Conservation (phyloP, 1,284 basidiomycete species). For the Sporisorium scitamineum region DNA sequence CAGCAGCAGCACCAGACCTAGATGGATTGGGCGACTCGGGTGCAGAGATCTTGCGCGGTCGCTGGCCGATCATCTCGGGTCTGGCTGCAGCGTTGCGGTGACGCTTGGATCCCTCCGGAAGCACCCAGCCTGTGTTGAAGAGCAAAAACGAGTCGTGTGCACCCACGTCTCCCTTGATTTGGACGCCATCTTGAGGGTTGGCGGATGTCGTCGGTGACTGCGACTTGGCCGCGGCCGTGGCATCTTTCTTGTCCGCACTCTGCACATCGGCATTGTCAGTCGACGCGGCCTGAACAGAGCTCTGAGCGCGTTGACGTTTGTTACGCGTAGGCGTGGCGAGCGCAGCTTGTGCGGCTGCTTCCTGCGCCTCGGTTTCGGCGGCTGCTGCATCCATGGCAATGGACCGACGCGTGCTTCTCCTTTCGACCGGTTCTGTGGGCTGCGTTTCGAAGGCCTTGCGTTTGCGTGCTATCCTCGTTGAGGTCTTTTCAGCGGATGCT, state of each 20-base stretch:
- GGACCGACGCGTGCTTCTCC: constrained; percentile 35
- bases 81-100: constrained; percentile 24
- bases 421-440: constrained; percentile 18
- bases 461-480: constrained; percentile 19
- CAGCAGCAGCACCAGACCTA: not conserved
- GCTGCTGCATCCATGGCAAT: constrained; percentile 15
- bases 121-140: constrained; percentile 90
- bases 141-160: constrained; percentile 80
- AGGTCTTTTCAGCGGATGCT: constrained; percentile 10
- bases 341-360: not conserved
- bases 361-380: not conserved
- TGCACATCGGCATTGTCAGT: not conserved
- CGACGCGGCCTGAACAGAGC: constrained; percentile 8
- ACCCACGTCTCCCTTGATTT: constrained; percentile 74
- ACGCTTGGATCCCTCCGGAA: constrained; percentile 75
- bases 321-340: constrained; percentile 8
- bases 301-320: constrained; percentile 32
- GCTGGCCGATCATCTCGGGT: constrained; percentile 39
- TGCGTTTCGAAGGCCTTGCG: constrained; percentile 25
- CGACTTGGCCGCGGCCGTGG: constrained; percentile 24
- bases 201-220: constrained; percentile 13
- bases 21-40: constrained; percentile 42
- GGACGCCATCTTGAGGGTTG: constrained; percentile 73
- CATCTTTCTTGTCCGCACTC: not conserved
- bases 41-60: constrained; percentile 46